Conservation (phyloP, 441 rosid genomes). For the Melastoma candidum region DNA sequence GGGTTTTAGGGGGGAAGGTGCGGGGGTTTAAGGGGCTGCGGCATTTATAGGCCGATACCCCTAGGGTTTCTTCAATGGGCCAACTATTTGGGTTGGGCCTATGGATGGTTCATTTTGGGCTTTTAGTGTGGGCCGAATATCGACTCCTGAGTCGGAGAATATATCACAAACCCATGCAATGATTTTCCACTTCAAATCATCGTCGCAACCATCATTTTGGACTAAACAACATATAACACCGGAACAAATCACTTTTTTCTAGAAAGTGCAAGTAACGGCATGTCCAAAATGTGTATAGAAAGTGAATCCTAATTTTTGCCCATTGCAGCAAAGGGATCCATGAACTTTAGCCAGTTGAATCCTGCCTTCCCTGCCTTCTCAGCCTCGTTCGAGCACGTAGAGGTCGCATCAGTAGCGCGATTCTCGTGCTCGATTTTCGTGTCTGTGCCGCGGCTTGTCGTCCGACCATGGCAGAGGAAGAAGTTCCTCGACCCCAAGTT, state of each 20-base stretch:
- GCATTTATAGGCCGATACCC: neutral
- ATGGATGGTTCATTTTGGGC: neutral
- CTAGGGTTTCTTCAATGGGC: conserved; percentile 7
- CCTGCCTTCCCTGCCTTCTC: conserved; percentile 1
- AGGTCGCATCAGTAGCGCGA: neutral
- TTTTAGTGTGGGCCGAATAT: too few relatives aligned
- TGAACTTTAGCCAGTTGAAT: conserved; percentile 12
- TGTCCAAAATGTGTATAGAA: neutral
- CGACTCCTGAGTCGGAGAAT: too few relatives aligned
- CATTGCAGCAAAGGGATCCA: conserved; percentile 5
- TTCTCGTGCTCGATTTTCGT: too few relatives aligned
- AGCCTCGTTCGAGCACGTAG: conserved; percentile 10
- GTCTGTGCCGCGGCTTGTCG: too few relatives aligned
- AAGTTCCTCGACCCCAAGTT: conserved; percentile 17
- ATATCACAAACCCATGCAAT: too few relatives aligned
- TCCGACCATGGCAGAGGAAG: conserved; percentile 12
- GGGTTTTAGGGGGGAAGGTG: neutral
- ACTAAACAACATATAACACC: too few relatives aligned
- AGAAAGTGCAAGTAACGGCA: too few relatives aligned
- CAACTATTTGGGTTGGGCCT: neutral
- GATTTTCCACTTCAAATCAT: too few relatives aligned
- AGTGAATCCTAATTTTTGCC: neutral
- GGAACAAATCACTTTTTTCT: too few relatives aligned
- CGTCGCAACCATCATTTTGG: too few relatives aligned
- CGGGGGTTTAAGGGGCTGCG: neutral